Percentiles rank a stretch among this genome's conserved stretches.
Evolutionary conservation across 345 rosid genomes (phyloP).

Genomic region (Sisymbrium irio): DNA sequence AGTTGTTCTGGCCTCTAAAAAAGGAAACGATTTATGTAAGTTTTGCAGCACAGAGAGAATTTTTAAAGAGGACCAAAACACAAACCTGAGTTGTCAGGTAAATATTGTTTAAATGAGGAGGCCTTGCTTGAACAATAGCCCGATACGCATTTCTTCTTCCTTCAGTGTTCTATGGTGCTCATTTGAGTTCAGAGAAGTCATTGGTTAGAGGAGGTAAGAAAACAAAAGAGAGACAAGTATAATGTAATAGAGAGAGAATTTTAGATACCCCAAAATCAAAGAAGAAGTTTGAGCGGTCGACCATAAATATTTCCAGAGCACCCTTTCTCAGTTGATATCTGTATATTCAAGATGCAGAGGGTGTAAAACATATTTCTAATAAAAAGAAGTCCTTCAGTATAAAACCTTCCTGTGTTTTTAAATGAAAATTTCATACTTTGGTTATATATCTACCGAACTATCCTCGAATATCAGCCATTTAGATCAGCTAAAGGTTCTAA

Average conservation of each 20-base stretch:
- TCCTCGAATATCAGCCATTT: neutral
- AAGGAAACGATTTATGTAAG: constrained; percentile 12
- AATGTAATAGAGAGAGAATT: neutral
- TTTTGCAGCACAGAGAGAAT: constrained; percentile 6
- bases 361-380: neutral
- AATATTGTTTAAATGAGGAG: constrained; percentile 76
- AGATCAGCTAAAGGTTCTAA: neutral
- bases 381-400: neutral
- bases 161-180: constrained; percentile 58
- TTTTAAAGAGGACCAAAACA: neutral
- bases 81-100: constrained; percentile 89
- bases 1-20: constrained; percentile 88
- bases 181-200: constrained; percentile 10
- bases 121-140: constrained; percentile 77
- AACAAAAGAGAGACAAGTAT: neutral
- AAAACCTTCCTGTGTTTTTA: no score
- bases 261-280: constrained; percentile 86
- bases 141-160: constrained; percentile 79
- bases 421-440: neutral
- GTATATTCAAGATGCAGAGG: neutral
- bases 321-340: constrained; percentile 88
- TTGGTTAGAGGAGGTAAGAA: neutral
- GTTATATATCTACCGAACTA: neutral
- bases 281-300: constrained; percentile 90
- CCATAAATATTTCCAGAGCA: constrained; percentile 93